Evolutionary conservation across 192 early-diverging fungal genomes (phyloP), one percentile per base, ranked within the genome.

Genomic region (Glomus cerebriforme): DNA sequence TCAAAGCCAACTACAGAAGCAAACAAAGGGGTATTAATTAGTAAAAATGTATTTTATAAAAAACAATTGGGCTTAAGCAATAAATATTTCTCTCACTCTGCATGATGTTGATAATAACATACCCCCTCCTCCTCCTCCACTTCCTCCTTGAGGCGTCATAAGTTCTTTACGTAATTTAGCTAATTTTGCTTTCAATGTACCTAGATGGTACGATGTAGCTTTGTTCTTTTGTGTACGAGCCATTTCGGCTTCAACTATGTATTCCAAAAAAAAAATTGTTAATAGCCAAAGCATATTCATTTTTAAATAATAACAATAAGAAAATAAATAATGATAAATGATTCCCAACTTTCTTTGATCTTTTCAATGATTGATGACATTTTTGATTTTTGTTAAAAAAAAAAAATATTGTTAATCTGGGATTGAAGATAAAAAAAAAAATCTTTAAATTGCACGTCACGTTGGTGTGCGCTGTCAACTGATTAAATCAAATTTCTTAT

Each of bases 131-230:
- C 92, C 94, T 32, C n/a, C n/a, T 59, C 98, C 96, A 66, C 95
- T 92, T 67, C 93, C 91, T 69, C 91, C 89, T 1, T 90, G 80
- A 3, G 97, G 96, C n/a, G 93, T 95, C 58, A 99, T 84, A 66
- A 99, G 91, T 89, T 99, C 96, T 85, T 96, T 92, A 80, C 93
- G 87, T 73, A 98, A 88, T 86, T 99, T 99, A 77, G 98, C 98
- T 54, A 99, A 87, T 88, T 99, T 99, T 80, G 98, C 98, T 86
- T 99, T 98, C 77, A 95, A 88, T 37, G 86, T 86, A 79, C 96
- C 97, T 89, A 98, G 88, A 85, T 98, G 97, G 83, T 92, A 94
- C 15, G 95, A 92, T 26, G 97, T 99, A 80, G 95, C 95, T 87
- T 96, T 96, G 87, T 98, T 98, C 88, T 96, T 96, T 85, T 98